Evolutionary conservation across 768 basidiomycete species (phyloP), one percentile per base, ranked within the genome.

Genomic region (Gymnopilus dilepis): DNA sequence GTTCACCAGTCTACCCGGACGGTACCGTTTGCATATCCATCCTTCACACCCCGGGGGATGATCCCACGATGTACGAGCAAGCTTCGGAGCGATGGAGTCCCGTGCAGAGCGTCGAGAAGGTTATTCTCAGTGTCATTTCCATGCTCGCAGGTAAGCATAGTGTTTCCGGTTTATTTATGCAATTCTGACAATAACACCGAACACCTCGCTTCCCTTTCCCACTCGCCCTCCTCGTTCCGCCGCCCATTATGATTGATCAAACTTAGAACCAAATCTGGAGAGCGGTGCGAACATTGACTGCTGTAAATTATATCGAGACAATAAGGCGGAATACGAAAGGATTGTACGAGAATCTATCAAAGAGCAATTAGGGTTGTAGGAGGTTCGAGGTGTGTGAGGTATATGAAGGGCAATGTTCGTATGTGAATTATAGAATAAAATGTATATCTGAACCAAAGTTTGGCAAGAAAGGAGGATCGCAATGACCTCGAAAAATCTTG

Each of bases 21-120:
- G 97, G 97, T 21, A 96, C 86, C 52, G 97, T 99, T 53, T 99
- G 97, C 80, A 99, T 99, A 69, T 98, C 96, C 0, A 99, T 99
- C 71, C 78, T 99, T 22, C 97, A 99, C 72, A 90, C 94, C 0
- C 97, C 96, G 0, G 93, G 92, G 8, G 93, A 94, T 70, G 92
- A 94, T 66, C 93, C 93, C 17, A 91, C 89, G 60, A 91, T 93
- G 83, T 99, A 98, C 74, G 97, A 99, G 73, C 87, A 91, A 67
- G 94, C 95, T 0, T 94, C 92, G 19, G 97, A 99, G 71, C 85
- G 97, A 38, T 99, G 97, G 97, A 94, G 92, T 60, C 97, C 97
- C n/a, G 97, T 99, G 0, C 97, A 99, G 77, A 94, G 93, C 69
- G 93, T 99, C 15, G 92, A 99, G 79, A 98, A 97, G 77, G 97